A percentile compares a stretch with the other conserved stretches of the same genome.
Evolutionary conservation across 306 rosid genomes (phyloP).

Genomic region (Echinosophora koreensis): DNA sequence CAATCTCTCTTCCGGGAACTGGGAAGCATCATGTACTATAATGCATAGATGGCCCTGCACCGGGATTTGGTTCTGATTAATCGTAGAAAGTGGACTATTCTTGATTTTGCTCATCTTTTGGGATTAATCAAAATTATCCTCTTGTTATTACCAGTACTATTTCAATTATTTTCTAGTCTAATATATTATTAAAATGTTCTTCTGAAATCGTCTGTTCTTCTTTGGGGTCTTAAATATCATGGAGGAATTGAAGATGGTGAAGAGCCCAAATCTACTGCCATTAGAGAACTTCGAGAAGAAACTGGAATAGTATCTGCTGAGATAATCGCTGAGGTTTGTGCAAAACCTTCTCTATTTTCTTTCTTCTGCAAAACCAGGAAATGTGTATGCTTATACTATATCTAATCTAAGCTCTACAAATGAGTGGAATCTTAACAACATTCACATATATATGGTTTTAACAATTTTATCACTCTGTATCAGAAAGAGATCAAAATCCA

Average conservation of each 20-base stretch:
- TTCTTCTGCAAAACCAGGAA: slow-evolving; percentile 16
- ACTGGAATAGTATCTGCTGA: slow-evolving; percentile 90
- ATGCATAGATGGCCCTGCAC: slow-evolving; percentile 20
- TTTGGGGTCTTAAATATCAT: slow-evolving; percentile 54
- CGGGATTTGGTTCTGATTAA: slow-evolving; percentile 12
- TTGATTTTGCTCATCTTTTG: background rate
- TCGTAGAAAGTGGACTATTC: slow-evolving; percentile 14
- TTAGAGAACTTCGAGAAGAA: slow-evolving; percentile 90
- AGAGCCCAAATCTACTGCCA: slow-evolving; percentile 88
- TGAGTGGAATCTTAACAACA: background rate
- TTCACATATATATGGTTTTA: background rate
- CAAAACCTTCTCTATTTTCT: slow-evolving; percentile 9
- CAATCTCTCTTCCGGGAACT: background rate
- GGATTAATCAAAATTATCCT: background rate
- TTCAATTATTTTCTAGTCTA: slow-evolving; percentile 16
- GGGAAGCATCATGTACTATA: background rate
- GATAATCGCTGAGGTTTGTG: slow-evolving; percentile 79
- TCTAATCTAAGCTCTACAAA: slow-evolving; percentile 5
- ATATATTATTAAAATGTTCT: slow-evolving; percentile 19
- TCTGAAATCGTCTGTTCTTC: slow-evolving; percentile 15
- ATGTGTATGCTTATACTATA: background rate
- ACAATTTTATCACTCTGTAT: background rate
- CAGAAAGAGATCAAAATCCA: background rate
- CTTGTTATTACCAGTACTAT: slow-evolving; percentile 2
- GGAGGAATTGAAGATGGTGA: slow-evolving; percentile 98